phyloP scores from a whole-genome alignment of 176 grass and related monocot genomes.

The Avena sativa region DNA sequence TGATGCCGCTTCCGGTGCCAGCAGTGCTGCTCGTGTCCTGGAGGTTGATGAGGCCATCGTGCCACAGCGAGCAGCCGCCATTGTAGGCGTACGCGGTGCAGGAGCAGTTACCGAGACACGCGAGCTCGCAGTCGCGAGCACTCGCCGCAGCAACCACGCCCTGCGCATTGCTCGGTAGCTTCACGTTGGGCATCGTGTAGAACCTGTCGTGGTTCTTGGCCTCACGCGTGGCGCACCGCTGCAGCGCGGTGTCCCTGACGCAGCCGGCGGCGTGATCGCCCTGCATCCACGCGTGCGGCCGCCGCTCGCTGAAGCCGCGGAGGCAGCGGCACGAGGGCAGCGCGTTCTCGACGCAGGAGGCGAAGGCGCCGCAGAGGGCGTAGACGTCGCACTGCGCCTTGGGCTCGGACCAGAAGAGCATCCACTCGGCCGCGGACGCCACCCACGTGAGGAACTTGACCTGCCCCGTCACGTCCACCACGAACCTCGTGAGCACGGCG shows the following conservation, averaged over 20 bases:
- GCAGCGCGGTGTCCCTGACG: slow-evolving; percentile 37
- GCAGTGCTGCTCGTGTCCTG: slow-evolving; percentile 39
- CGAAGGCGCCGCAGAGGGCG: slow-evolving; percentile 47
- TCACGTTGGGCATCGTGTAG: slow-evolving; percentile 45
- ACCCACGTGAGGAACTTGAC: slow-evolving; percentile 58
- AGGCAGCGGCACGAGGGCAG: slow-evolving; percentile 50
- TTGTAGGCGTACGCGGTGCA: slow-evolving; percentile 58
- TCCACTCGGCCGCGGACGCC: slow-evolving; percentile 1
- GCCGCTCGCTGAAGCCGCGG: slow-evolving; percentile 37
- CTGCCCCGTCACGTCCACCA: slow-evolving; percentile 50
- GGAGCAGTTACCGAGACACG: slow-evolving; percentile 57
- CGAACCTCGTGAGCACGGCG: slow-evolving; percentile 41
- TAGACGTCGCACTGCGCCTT: slow-evolving; percentile 56
- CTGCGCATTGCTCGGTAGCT: slow-evolving; percentile 36
- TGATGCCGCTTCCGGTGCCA: slow-evolving; percentile 17
- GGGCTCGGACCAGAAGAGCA: slow-evolving; percentile 55
- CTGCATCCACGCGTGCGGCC: slow-evolving; percentile 21
- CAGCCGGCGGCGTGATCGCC: slow-evolving; percentile 45
- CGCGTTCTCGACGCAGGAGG: slow-evolving; percentile 46
- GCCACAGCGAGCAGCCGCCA: slow-evolving; percentile 49
- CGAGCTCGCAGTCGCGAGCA: slow-evolving; percentile 44
- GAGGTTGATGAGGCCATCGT: slow-evolving; percentile 54
- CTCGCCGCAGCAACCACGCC: not conserved
- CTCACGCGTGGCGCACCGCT: slow-evolving; percentile 27
- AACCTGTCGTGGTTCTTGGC: slow-evolving; percentile 33